Conservation (phyloP, 2,329 filamentous ascomycete species). For the Cordyceps sp. region DNA sequence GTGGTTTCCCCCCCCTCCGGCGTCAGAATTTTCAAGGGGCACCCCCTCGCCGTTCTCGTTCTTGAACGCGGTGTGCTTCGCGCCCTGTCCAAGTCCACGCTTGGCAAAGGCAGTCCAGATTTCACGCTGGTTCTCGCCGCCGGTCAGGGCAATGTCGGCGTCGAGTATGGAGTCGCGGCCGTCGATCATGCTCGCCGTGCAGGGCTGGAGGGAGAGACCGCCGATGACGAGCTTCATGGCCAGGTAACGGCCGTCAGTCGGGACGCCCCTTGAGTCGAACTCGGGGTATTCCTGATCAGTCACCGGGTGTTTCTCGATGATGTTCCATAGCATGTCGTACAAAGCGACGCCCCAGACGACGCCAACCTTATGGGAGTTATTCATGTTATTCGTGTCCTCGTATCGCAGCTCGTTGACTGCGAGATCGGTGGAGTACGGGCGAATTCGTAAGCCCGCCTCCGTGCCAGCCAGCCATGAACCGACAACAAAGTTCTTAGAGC, state of each 20-base stretch:
- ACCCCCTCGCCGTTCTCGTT: no score
- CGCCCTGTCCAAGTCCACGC: slow-evolving; percentile 39
- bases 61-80: no score
- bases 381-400: slow-evolving; percentile 19
- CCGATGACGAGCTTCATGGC: slow-evolving; percentile 34
- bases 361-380: slow-evolving; percentile 28
- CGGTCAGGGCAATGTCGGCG: slow-evolving; percentile 33
- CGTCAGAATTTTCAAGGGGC: no score
- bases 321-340: slow-evolving; percentile 40
- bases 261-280: slow-evolving; percentile 27
- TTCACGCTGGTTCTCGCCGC: slow-evolving; percentile 30
- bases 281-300: slow-evolving; percentile 23
- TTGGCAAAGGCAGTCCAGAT: slow-evolving; percentile 40
- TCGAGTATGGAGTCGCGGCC: slow-evolving; percentile 39
- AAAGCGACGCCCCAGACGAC: slow-evolving; percentile 34
- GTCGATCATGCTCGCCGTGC: slow-evolving; percentile 34
- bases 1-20: no score
- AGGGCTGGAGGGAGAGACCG: slow-evolving; percentile 37
- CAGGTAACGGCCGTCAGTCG: slow-evolving; percentile 34
- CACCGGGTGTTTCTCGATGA: slow-evolving; percentile 38
- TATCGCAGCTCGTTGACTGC: slow-evolving; percentile 34
- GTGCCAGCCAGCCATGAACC: slow-evolving; percentile 31
- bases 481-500: slow-evolving; percentile 27
- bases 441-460: slow-evolving; percentile 27
- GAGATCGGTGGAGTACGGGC: slow-evolving; percentile 32